These are phyloP conservation scores for Pseudogymnoascus destructans DNA, from an alignment of 2,329 filamentous ascomycete genomes.

Conservation along the genomic window DNA sequence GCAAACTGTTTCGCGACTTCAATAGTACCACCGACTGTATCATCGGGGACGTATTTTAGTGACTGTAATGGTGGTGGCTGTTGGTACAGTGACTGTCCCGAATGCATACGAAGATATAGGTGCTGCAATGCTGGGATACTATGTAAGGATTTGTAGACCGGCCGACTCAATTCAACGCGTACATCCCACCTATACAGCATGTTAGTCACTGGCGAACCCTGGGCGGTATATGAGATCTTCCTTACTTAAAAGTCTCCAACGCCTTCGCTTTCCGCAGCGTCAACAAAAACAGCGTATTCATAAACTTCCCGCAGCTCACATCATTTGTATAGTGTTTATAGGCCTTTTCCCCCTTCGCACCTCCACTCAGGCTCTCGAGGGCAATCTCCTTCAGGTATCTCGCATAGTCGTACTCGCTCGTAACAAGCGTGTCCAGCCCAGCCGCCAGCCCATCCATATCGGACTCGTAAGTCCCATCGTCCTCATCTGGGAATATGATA, in stretches of 20 bases:
- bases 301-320: conserved; percentile 47
- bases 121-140: conserved; percentile 38
- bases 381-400: conserved; percentile 41
- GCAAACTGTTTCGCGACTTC: background rate
- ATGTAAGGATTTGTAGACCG: conserved; percentile 44
- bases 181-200: conserved; percentile 43
- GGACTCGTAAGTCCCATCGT: conserved; percentile 38
- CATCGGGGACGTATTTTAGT: background rate
- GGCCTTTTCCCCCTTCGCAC: conserved; percentile 38
- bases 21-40: background rate
- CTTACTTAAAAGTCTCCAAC: conserved; percentile 44
- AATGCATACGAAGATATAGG: conserved; percentile 46
- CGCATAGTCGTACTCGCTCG: conserved; percentile 51
- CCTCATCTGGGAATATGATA: conserved; percentile 48
- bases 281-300: conserved; percentile 46
- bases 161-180: conserved; percentile 46
- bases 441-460: conserved; percentile 44
- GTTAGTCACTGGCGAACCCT: background rate
- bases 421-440: conserved; percentile 47
- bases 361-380: conserved; percentile 41
- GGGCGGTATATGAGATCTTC: background rate
- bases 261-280: conserved; percentile 41
- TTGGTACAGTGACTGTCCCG: conserved; percentile 41
- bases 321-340: conserved; percentile 42
- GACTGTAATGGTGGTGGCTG: conserved; percentile 32